These are phyloP conservation scores for Zygnema cylindricum DNA, from an alignment of 139 green algal genomes.

Conservation along the genomic window DNA sequence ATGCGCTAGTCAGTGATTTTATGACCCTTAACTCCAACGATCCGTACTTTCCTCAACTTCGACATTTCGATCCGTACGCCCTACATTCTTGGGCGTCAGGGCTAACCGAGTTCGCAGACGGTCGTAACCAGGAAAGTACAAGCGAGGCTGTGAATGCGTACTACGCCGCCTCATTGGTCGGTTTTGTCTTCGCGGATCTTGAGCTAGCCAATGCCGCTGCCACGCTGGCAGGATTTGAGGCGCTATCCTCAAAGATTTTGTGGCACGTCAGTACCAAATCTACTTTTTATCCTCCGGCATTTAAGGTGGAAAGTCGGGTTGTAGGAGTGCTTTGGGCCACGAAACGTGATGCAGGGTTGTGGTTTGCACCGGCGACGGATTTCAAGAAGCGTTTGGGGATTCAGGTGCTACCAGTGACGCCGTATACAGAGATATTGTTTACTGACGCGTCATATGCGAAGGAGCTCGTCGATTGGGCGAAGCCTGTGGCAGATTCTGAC, in stretches of 20 bases:
- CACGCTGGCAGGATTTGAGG: constrained; percentile 56
- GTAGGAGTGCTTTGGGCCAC: constrained; percentile 65
- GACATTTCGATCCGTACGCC: constrained; percentile 63
- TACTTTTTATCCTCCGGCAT: constrained; percentile 29
- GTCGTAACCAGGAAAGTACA: constrained; percentile 67
- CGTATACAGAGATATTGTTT: constrained; percentile 31
- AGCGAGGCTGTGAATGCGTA: constrained; percentile 66
- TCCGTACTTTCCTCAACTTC: constrained; percentile 60
- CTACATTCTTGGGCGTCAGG: constrained; percentile 66
- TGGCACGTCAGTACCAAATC: constrained; percentile 56
- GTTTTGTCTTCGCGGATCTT: constrained; percentile 43
- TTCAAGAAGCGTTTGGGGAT: constrained; percentile 64
- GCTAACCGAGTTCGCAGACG: constrained; percentile 55
- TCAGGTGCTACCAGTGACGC: constrained; percentile 63
- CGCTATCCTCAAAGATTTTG: constrained; percentile 47
- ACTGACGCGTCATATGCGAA: not conserved
- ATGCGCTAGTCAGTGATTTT: constrained; percentile 21
- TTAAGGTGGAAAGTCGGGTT: constrained; percentile 45
- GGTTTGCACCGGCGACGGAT: constrained; percentile 57
- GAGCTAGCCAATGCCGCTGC: constrained; percentile 52
- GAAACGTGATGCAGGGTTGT: constrained; percentile 66
- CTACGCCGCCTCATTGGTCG: constrained; percentile 65
- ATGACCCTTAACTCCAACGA: not conserved
- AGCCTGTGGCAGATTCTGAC: not conserved
- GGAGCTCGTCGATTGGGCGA: constrained; percentile 41